Evolutionary conservation across 1,284 basidiomycete species (phyloP), one percentile per base, ranked within the genome.

Genomic region (Ceratobasidium sp.): DNA sequence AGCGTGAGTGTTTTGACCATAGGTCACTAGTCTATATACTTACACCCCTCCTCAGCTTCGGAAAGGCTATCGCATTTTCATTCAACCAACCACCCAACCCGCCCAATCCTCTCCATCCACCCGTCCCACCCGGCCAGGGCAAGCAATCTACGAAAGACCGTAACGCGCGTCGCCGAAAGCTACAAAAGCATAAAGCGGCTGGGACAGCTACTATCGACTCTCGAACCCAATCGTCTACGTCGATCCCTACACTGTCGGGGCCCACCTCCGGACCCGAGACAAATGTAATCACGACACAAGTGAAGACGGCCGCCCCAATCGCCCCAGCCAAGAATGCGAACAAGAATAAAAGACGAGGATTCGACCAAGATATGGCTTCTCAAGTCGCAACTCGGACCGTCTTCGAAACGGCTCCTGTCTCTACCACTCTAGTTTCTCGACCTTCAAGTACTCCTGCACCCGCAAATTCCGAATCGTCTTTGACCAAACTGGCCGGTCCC

Each of bases 81-180:
- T 1, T 49, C 7, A 49, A 2, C 33, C 76, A 37, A 39, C 33
- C 0, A 8, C 49, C 45, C 20, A 49, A 37, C 20, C 3, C 51
- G 13, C 13, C 26, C 6, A 71, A 23, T 17, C 67, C 53, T 37
- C 28, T 39, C 10, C 56, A 71, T 23, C 58, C 31, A 71, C 80
- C 80, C 65, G 86, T 91, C 20, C 90, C 91, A 0, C 91, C 91
- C 0, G 90, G 91, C 0, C 82, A 86, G 47, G 92, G 92, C 6
- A 93, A 91, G 82, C 82, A 87, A 0, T 83, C 88, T n/a, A 94
- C 92, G 0, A 90, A 88, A 11, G 86, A 85, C 45, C 88, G 92
- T 3, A 94, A 94, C 81, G 81, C 86, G 35, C 89, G 92, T 45
- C 86, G 91, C n/a, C 87, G 89, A 63, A 81, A 87, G 17, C 89